phyloP scores from a whole-genome alignment of 169 alveolate genomes.

The Neospora caninum region DNA sequence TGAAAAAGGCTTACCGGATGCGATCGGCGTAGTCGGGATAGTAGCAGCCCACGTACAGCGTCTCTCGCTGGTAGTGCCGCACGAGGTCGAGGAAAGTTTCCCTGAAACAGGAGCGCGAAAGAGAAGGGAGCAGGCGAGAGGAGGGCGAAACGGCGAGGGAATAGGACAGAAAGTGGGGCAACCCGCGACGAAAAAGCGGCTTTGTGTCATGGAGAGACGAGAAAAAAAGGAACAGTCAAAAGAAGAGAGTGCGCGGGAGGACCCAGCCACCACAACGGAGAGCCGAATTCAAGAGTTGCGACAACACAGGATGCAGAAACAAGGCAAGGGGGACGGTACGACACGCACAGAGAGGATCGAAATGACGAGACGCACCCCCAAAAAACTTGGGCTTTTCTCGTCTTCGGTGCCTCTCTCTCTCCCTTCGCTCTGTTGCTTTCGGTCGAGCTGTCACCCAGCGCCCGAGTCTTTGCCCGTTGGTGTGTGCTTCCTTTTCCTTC shows the following conservation, averaged over 20 bases:
- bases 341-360: background rate
- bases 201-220: too few species aligned
- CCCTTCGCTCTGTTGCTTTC: background rate
- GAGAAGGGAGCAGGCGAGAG: background rate
- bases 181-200: too few species aligned
- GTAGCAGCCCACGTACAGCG: constrained; percentile 58
- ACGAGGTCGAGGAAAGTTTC: constrained; percentile 40
- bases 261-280: background rate
- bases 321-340: background rate
- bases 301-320: too few species aligned
- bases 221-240: background rate
- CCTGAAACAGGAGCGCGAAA: background rate
- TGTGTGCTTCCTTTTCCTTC: too few species aligned
- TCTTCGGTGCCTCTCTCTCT: too few species aligned
- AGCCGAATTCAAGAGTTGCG: too few species aligned
- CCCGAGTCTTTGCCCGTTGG: too few species aligned
- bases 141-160: background rate
- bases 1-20: background rate
- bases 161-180: too few species aligned
- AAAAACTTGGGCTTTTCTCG: too few species aligned
- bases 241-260: background rate
- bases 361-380: background rate
- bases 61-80: constrained; percentile 29
- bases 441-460: background rate
- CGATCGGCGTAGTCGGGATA: constrained; percentile 54